Conservation (phyloP, 495 filamentous ascomycete species). For the Aspergillus mulundensis region DNA sequence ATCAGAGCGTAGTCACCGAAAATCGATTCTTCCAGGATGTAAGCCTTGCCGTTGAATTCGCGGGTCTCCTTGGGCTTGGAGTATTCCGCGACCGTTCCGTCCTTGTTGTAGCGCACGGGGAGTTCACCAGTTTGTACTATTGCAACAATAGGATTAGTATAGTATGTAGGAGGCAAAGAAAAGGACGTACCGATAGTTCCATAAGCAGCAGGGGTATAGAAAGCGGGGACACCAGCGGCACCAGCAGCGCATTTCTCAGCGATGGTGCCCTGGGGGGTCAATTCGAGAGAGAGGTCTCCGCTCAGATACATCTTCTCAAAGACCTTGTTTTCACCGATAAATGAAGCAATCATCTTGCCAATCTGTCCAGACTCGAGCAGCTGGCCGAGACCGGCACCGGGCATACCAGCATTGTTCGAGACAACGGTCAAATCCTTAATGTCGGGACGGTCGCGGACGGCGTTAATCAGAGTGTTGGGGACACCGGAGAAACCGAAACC, state of each 20-base stretch:
- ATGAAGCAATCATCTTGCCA: constrained; percentile 81
- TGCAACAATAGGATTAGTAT: neutral
- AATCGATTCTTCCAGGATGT: constrained; percentile 79
- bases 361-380: constrained; percentile 76
- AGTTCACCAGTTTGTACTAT: constrained; percentile 76
- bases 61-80: constrained; percentile 78
- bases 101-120: constrained; percentile 72
- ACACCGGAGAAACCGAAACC: constrained; percentile 85
- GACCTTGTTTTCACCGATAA: constrained; percentile 86
- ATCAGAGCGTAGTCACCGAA: constrained; percentile 84
- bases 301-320: constrained; percentile 82
- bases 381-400: constrained; percentile 67
- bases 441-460: constrained; percentile 65
- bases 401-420: constrained; percentile 87
- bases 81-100: constrained; percentile 68
- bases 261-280: constrained; percentile 83
- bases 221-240: constrained; percentile 82
- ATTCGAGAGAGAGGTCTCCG: constrained; percentile 76
- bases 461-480: constrained; percentile 77
- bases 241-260: constrained; percentile 82
- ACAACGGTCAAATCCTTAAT: constrained; percentile 75
- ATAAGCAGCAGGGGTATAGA: constrained; percentile 84
- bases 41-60: constrained; percentile 77
- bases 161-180: neutral
- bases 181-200: constrained; percentile 58